Evolutionary conservation across 257 asterid species (phyloP).

Genomic region (Solanum habrochaites): DNA sequence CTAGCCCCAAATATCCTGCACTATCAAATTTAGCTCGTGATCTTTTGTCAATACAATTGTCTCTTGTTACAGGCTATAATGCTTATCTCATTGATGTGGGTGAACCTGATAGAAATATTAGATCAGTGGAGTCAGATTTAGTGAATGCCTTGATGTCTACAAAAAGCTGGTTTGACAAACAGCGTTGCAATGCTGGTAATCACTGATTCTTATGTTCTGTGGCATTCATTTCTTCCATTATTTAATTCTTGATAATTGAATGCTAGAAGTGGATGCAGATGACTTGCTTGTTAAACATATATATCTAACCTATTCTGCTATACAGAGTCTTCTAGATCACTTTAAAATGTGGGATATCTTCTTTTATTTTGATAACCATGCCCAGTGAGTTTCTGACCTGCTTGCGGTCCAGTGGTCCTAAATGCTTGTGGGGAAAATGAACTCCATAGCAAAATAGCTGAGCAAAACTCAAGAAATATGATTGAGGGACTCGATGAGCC

Average conservation of each 20-base stretch:
- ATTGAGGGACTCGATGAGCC: background rate
- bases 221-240: background rate
- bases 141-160: constrained; percentile 11
- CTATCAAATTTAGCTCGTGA: constrained; percentile 15
- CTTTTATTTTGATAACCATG: background rate
- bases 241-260: background rate
- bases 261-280: background rate
- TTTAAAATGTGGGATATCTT: background rate
- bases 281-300: background rate
- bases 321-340: background rate
- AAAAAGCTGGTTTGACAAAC: constrained; percentile 1
- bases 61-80: background rate
- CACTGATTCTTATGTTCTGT: background rate
- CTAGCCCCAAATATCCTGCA: constrained; percentile 9
- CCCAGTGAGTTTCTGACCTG: background rate
- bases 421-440: background rate
- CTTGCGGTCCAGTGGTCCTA: background rate
- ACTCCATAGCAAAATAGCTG: background rate
- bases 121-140: background rate
- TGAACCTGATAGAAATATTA: background rate
- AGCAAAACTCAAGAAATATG: background rate
- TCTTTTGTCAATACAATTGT: constrained; percentile 3
- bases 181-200: background rate
- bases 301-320: background rate
- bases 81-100: background rate